phyloP scores from a whole-genome alignment of 257 asterid genomes.

The Ilex asprella region DNA sequence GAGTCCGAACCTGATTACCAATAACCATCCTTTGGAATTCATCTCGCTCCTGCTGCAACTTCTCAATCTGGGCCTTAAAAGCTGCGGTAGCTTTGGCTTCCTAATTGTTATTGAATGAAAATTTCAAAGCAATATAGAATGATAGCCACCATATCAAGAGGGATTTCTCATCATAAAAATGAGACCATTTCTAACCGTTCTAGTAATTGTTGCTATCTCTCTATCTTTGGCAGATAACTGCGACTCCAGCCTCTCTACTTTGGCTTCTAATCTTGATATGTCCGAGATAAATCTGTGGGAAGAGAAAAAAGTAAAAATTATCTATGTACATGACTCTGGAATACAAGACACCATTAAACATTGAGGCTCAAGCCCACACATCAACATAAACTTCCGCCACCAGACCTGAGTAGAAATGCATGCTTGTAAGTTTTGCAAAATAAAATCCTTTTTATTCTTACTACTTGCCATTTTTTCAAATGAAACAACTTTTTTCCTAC shows the following conservation, averaged over 20 bases:
- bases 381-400: too few species aligned
- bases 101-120: slow-evolving; percentile 24
- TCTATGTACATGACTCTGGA: not conserved
- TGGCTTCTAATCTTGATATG: slow-evolving; percentile 90
- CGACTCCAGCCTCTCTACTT: slow-evolving; percentile 91
- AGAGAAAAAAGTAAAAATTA: slow-evolving; percentile 10
- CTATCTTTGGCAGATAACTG: slow-evolving; percentile 73
- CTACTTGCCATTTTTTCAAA: too few species aligned
- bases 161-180: not conserved
- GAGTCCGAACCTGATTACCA: slow-evolving; percentile 36
- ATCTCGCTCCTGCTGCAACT: slow-evolving; percentile 44
- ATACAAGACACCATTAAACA: too few species aligned
- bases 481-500: too few species aligned
- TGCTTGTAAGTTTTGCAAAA: too few species aligned
- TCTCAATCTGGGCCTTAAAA: slow-evolving; percentile 38
- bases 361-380: too few species aligned
- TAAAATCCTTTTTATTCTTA: too few species aligned
- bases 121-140: not conserved
- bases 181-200: slow-evolving; percentile 45
- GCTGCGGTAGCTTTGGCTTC: slow-evolving; percentile 72
- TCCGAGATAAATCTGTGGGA: slow-evolving; percentile 71
- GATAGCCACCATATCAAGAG: not conserved
- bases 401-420: too few species aligned
- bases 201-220: slow-evolving; percentile 90
- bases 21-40: slow-evolving; percentile 48